Evolutionary conservation across 2,329 filamentous ascomycete species (phyloP).

Genomic region (Proliferodiscus dingleyae): DNA sequence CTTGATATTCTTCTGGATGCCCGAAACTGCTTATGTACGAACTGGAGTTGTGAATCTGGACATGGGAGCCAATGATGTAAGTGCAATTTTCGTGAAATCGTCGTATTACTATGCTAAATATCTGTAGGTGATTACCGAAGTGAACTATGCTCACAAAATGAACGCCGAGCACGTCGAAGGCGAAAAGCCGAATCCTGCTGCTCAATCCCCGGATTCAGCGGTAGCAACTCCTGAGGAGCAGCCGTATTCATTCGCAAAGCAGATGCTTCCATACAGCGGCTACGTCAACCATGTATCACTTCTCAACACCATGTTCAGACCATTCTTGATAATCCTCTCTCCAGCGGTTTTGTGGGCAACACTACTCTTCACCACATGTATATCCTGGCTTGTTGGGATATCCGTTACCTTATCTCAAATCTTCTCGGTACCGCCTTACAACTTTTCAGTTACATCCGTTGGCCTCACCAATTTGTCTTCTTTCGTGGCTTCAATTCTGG

Average conservation of each 20-base stretch:
- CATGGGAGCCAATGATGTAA: constrained; percentile 28
- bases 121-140: constrained; percentile 10
- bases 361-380: constrained; percentile 36
- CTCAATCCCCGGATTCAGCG: background rate
- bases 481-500: constrained; percentile 42
- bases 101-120: background rate
- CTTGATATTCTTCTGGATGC: constrained; percentile 39
- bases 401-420: constrained; percentile 41
- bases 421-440: constrained; percentile 23
- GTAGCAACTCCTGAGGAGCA: constrained; percentile 14
- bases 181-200: constrained; percentile 9
- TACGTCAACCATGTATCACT: constrained; percentile 35
- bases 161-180: constrained; percentile 24
- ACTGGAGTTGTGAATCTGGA: constrained; percentile 34
- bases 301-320: constrained; percentile 25
- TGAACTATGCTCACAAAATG: constrained; percentile 18
- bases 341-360: constrained; percentile 37
- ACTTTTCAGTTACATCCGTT: constrained; percentile 38
- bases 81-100: background rate
- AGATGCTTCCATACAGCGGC: constrained; percentile 35
- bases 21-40: constrained; percentile 36
- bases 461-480: constrained; percentile 46
- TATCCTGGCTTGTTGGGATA: constrained; percentile 40
- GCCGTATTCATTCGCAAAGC: constrained; percentile 25
- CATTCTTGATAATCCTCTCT: constrained; percentile 28